Conservation (phyloP, 805 yeast species). For the Blastobotrys terrestris region DNA sequence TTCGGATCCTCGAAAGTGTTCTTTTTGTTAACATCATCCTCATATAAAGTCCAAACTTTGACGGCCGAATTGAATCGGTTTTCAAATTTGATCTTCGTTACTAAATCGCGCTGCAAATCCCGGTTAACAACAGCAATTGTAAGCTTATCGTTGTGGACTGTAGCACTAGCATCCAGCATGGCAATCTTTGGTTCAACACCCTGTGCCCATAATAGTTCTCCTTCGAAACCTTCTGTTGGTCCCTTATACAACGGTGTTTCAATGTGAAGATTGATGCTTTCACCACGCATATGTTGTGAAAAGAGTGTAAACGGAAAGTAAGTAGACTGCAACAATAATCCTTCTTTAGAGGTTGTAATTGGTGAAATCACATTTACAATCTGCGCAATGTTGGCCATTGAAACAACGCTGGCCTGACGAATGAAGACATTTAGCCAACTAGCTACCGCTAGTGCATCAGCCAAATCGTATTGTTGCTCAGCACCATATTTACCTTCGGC, state of each 20-base stretch:
- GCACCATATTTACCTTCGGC: conserved; percentile 31
- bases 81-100: conserved; percentile 21
- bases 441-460: conserved; percentile 34
- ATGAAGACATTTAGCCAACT: conserved; percentile 33
- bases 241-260: conserved; percentile 28
- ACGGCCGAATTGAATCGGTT: conserved; percentile 15
- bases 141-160: conserved; percentile 23
- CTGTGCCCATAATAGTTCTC: conserved; percentile 22
- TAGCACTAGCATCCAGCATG: conserved; percentile 27
- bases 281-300: conserved; percentile 32
- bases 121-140: conserved; percentile 30
- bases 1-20: conserved; percentile 28
- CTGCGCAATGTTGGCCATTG: conserved; percentile 34
- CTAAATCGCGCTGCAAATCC: conserved; percentile 22
- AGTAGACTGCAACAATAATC: conserved; percentile 29
- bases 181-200: conserved; percentile 20
- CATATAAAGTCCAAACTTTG: conserved; percentile 23
- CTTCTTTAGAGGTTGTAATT: conserved; percentile 28
- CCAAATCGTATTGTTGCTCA: conserved; percentile 29
- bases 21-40: conserved; percentile 29
- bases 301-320: conserved; percentile 29
- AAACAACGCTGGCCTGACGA: conserved; percentile 29
- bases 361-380: conserved; percentile 35
- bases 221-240: conserved; percentile 22
- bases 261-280: conserved; percentile 29